Percentiles rank a stretch among this genome's conserved stretches.
These are phyloP conservation scores for Aspergillus campestris DNA, from an alignment of 495 filamentous ascomycete species.

Conservation along the genomic window DNA sequence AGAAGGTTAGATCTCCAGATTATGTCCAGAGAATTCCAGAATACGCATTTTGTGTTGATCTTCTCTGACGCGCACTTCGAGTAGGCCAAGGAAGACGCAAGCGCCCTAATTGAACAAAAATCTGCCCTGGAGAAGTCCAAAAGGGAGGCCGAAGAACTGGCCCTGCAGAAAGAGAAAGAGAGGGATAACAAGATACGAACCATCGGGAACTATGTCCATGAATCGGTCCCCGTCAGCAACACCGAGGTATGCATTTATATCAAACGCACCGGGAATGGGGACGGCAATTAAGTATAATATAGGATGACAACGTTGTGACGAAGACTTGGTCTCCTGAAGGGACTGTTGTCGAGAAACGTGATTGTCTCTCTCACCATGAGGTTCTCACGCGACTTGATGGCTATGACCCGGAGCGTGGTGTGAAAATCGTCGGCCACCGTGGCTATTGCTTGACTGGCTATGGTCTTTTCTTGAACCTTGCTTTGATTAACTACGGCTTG, in stretches of 20 bases:
- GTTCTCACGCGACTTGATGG: constrained; percentile 81
- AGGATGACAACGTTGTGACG: constrained; percentile 74
- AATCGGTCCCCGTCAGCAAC: constrained; percentile 80
- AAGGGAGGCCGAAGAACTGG: constrained; percentile 64
- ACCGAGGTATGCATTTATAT: constrained; percentile 53
- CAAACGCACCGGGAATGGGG: constrained; percentile 25
- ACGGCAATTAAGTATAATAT: constrained; percentile 48
- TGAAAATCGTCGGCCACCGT: constrained; percentile 90
- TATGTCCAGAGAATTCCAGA: not conserved
- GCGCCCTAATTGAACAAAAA: constrained; percentile 66
- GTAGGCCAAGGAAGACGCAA: constrained; percentile 77
- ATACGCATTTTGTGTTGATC: not conserved
- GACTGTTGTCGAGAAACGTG: constrained; percentile 56
- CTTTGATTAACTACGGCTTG: constrained; percentile 86
- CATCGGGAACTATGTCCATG: constrained; percentile 91
- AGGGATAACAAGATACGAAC: constrained; percentile 70
- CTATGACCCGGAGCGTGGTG: constrained; percentile 87
- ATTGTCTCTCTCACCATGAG: constrained; percentile 86
- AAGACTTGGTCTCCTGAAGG: constrained; percentile 74
- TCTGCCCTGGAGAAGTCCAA: constrained; percentile 68
- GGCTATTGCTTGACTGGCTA: constrained; percentile 87
- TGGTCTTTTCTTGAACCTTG: constrained; percentile 89
- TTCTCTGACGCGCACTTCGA: not conserved
- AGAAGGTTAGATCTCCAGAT: constrained; percentile 53
- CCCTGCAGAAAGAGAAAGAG: constrained; percentile 61